phyloP scores from a whole-genome alignment of 2,329 filamentous ascomycete species.

The Trichoderma pleuroti region DNA sequence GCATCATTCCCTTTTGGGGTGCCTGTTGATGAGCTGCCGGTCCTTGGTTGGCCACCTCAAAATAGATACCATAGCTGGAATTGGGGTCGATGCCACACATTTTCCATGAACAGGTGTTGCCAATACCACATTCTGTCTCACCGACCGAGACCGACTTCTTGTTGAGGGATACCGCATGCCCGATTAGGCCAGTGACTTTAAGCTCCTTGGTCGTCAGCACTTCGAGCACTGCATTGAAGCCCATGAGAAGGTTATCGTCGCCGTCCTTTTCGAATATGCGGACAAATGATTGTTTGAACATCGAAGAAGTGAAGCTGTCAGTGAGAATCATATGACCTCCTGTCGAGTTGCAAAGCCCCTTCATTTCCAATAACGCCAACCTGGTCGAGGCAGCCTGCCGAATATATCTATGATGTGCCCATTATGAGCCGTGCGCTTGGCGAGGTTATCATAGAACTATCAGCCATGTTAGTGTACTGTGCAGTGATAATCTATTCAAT shows the following conservation, averaged over 20 bases:
- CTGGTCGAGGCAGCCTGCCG: slow-evolving; percentile 94
- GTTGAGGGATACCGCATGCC: slow-evolving; percentile 93
- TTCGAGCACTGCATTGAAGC: slow-evolving; percentile 94
- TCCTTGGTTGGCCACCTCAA: slow-evolving; percentile 93
- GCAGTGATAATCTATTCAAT: not conserved
- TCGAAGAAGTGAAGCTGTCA: slow-evolving; percentile 96
- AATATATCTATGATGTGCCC: slow-evolving; percentile 98
- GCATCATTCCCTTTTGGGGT: slow-evolving; percentile 90
- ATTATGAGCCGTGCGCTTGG: slow-evolving; percentile 92
- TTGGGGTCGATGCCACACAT: slow-evolving; percentile 97
- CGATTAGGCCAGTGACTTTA: slow-evolving; percentile 95
- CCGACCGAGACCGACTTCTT: slow-evolving; percentile 97
- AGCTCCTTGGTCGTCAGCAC: slow-evolving; percentile 96
- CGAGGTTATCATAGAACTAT: slow-evolving; percentile 89
- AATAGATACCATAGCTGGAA: slow-evolving; percentile 93
- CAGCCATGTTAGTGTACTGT: not conserved
- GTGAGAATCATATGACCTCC: slow-evolving; percentile 98
- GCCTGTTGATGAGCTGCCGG: slow-evolving; percentile 82
- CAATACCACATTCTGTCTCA: slow-evolving; percentile 96
- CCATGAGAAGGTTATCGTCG: slow-evolving; percentile 93
- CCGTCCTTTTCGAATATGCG: slow-evolving; percentile 96
- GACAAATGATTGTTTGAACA: slow-evolving; percentile 98
- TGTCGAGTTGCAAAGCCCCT: slow-evolving; percentile 90
- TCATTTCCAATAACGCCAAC: slow-evolving; percentile 98
- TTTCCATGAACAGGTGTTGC: slow-evolving; percentile 98